These are phyloP conservation scores for Calamus simplicifolius DNA, from an alignment of 176 grass and related monocot species.

Conservation along the genomic window DNA sequence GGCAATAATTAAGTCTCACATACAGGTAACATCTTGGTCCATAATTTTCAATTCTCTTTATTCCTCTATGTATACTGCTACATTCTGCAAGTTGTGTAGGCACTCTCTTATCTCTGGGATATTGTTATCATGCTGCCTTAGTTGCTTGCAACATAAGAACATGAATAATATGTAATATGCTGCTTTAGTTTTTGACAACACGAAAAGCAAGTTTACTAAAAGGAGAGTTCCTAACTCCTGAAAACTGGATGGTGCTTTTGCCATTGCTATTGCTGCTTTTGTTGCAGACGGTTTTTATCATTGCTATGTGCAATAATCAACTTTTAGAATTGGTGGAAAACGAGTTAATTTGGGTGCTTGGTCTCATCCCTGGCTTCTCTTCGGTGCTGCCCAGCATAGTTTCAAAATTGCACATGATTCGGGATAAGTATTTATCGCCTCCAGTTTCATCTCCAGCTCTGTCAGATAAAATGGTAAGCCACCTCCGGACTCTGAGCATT, in stretches of 20 bases:
- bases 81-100: too few species aligned
- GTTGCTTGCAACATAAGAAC: too few species aligned
- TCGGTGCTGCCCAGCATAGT: slow-evolving; percentile 49
- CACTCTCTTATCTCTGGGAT: too few species aligned
- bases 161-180: too few species aligned
- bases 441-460: slow-evolving; percentile 37
- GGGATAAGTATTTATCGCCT: slow-evolving; percentile 56
- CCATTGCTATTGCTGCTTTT: not conserved
- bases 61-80: too few species aligned
- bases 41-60: too few species aligned
- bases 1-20: slow-evolving; percentile 83
- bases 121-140: too few species aligned
- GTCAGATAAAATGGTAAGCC: slow-evolving; percentile 36
- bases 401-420: slow-evolving; percentile 59
- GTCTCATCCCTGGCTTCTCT: slow-evolving; percentile 54
- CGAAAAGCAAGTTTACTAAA: too few species aligned
- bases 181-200: too few species aligned
- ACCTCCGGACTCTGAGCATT: not conserved
- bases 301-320: slow-evolving; percentile 89
- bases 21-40: slow-evolving; percentile 44
- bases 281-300: slow-evolving; percentile 66
- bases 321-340: slow-evolving; percentile 83
- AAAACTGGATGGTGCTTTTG: too few species aligned
- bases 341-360: slow-evolving; percentile 69
- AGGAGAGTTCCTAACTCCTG: too few species aligned